Conservation (phyloP, 2,329 filamentous ascomycete species). For the Penicillium glabrum region DNA sequence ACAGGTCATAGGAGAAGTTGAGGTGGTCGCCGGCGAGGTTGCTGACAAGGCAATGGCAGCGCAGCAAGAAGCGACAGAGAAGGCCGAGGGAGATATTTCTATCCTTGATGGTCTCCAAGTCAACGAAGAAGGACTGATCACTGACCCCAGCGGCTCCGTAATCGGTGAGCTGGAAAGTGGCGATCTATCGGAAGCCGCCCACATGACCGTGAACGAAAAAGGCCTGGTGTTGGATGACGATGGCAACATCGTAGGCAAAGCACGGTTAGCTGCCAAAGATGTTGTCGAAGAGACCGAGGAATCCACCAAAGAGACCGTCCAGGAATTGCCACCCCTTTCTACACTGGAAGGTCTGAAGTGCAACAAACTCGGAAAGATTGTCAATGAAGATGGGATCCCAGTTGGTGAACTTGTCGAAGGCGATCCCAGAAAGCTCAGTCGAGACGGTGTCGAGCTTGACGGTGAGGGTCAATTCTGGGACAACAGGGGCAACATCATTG, state of each 20-base stretch:
- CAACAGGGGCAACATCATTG: not conserved
- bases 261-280: not conserved
- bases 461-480: not conserved
- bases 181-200: not conserved
- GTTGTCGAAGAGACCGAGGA: not conserved
- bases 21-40: not conserved
- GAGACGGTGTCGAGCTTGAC: not conserved
- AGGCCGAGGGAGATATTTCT: not conserved
- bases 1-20: not conserved
- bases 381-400: constrained; percentile 43
- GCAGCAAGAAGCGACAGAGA: not conserved
- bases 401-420: constrained; percentile 60
- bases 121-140: not conserved
- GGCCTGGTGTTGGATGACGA: not conserved
- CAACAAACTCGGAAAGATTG: constrained; percentile 43
- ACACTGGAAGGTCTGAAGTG: constrained; percentile 32
- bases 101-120: not conserved
- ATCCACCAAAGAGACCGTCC: too few species aligned
- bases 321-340: not conserved
- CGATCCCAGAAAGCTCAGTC: not conserved
- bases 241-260: not conserved
- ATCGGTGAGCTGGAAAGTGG: not conserved
- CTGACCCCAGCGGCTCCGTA: not conserved
- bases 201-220: not conserved
- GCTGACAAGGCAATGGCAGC: not conserved